Evolutionary conservation across 2,329 filamentous ascomycete genomes (phyloP).

Genomic region (Metarhizium humberi): DNA sequence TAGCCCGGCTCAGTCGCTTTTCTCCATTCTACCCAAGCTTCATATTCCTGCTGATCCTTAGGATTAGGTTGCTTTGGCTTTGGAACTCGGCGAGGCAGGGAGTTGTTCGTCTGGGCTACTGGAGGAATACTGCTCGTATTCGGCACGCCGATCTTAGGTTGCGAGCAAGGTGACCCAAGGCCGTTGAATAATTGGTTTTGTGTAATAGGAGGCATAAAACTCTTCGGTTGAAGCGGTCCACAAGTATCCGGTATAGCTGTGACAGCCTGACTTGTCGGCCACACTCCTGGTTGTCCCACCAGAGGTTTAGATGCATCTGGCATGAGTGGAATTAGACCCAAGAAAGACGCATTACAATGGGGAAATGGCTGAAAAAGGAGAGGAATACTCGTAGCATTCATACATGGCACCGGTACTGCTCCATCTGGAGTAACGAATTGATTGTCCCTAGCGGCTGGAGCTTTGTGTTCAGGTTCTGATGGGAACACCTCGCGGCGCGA

Average conservation of each 20-base stretch:
- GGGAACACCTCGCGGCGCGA: neutral
- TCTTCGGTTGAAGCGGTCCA: neutral
- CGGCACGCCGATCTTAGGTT: neutral
- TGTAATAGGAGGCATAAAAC: neutral
- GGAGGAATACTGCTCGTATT: neutral
- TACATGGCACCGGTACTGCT: neutral
- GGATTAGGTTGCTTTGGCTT: constrained; percentile 34
- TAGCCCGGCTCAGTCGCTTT: constrained; percentile 39
- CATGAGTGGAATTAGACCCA: neutral
- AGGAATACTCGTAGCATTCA: neutral
- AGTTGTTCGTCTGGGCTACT: neutral
- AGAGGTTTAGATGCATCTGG: neutral
- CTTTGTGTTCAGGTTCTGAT: neutral
- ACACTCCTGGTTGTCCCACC: neutral
- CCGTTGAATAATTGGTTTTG: neutral
- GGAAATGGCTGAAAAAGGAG: neutral
- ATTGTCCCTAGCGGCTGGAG: neutral
- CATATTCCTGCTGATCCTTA: constrained; percentile 34
- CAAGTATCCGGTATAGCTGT: neutral
- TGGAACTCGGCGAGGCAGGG: constrained; percentile 16
- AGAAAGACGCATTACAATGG: neutral
- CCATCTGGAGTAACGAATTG: neutral
- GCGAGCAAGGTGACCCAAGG: neutral
- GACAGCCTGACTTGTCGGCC: neutral
- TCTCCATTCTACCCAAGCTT: constrained; percentile 38